Conservation (phyloP, 208 protist species). For the Wallacemonas sp. region DNA sequence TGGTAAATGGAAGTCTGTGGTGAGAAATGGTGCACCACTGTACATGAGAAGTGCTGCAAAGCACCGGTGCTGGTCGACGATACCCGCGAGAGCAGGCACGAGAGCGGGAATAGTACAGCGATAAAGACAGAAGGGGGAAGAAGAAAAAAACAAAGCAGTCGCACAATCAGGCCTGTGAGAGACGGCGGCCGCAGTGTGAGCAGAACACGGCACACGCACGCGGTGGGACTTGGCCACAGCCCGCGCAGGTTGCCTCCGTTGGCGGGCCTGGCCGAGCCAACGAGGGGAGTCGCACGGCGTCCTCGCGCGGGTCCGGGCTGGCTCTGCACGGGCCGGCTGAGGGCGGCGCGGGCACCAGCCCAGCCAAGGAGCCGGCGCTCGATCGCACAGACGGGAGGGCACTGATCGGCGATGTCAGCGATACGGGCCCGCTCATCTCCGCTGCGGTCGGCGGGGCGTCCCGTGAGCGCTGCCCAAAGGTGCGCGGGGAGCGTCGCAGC, state of each 20-base stretch:
- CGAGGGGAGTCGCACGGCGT: conserved; percentile 2
- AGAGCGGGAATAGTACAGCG: too few relatives aligned
- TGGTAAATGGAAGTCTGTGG: background rate
- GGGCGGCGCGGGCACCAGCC: background rate
- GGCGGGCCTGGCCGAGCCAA: background rate
- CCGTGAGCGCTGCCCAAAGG: background rate
- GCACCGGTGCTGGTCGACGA: conserved; percentile 6
- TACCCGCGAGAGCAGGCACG: background rate
- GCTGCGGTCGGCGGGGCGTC: background rate
- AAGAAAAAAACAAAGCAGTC: conserved; percentile 3
- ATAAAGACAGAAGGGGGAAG: too few relatives aligned
- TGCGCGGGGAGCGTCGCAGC: background rate
- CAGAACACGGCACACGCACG: conserved; percentile 6
- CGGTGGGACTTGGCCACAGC: conserved; percentile 11
- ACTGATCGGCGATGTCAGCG: background rate
- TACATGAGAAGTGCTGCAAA: conserved; percentile 3
- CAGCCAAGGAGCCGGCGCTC: background rate
- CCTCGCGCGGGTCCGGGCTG: too few relatives aligned
- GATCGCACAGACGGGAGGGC: conserved; percentile 1
- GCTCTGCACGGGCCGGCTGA: background rate
- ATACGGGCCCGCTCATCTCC: background rate
- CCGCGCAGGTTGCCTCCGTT: background rate
- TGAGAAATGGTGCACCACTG: background rate
- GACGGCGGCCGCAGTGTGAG: conserved; percentile 6
- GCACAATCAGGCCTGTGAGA: conserved; percentile 1